Evolutionary conservation across 1,284 basidiomycete species (phyloP), one percentile per base, ranked within the genome.

Genomic region (Testicularia cyperi): DNA sequence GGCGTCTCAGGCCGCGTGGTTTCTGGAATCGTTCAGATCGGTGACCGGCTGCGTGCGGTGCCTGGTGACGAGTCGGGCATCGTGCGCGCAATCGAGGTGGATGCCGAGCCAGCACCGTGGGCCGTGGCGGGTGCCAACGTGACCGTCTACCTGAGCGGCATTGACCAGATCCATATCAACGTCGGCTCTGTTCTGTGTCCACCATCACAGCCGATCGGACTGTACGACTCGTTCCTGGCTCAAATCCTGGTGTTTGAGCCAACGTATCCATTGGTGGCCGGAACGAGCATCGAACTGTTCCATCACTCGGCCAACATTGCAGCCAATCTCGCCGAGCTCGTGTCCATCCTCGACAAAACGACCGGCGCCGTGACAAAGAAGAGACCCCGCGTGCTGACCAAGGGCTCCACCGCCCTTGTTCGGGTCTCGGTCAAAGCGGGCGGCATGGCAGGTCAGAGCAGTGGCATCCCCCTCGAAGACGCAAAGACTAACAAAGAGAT

Each of bases 211-310:
- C 79, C 78, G 4, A 85, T 94, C 8, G 88, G 87, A 2, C 80
- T 97, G 14, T 86, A 85, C 1, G 84, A 83, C 2, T 79, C 80
- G 5, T 94, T 97, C 77, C 83, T 82, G 1, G 91, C 91, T 1
- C 85, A 91, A 57, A 85, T 99, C 60, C 88, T 99, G 40, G 84
- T 96, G 2, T 98, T 99, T 74, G 92, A 97, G 74, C 84, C 92
- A 6, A 83, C 88, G 51, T 83, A 90, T 29, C 95, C 95, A 0
- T 88, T 99, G 61, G 90, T 87, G 14, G 82, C 85, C 0, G 95
- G 94, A 25, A 83, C 90, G 43, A 85, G 90, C 27, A 87, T 92
- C 75, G 74, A 75, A 25, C 79, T 98, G 5, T 97, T 90, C 80
- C 90, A 96, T 75, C 92, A 98, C 76, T 92, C 90, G 1, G 84